Evolutionary conservation across 805 yeast species (phyloP), one percentile per base, ranked within the genome.

Genomic region (Candida quercuum): DNA sequence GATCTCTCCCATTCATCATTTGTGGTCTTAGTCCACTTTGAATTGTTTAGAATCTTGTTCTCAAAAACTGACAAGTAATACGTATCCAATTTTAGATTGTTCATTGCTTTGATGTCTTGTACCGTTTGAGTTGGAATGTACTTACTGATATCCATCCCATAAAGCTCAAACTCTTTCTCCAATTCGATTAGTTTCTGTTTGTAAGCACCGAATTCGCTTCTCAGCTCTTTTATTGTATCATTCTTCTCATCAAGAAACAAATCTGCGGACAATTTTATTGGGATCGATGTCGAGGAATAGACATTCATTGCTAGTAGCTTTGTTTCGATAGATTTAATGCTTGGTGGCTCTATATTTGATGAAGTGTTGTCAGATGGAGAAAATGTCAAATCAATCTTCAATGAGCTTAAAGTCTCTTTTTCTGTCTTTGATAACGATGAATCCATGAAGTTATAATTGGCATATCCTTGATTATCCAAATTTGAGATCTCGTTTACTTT

Each of bases 181-280:
- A 64, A 36, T 27, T 55, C 49, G 16, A 37, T 22, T 16, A 46
- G 27, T 32, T 37, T 14, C 6, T 21, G 26, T 15, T 24, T 19
- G 36, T 42, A 49, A 5, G 39, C 20, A 3, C 11, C 13, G 33
- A 62, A 64, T n/a, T 42, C 49, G 18, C 29, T 18, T 31, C 51
- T 55, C 14, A 64, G 38, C 12, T 40, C 35, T 3, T 42, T 36
- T 21, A 60, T 26, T 30, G 19, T 5, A 28, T 30, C 35, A 18
- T n/a, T 15, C 16, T 49, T n/a, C 4, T 5, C 36, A 28, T 54
- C 48, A 25, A 52, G 30, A 15, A 64, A 43, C 21, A 61, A 35
- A 34, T 57, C 61, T 0, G 60, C 42, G n/a, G 64, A 60, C 13
- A 71, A 41, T 35, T 61, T 61, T n/a, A 70, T 50, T n/a, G 76